Conservation (phyloP, 2,329 filamentous ascomycete genomes). For the Trichophyton rubrum region DNA sequence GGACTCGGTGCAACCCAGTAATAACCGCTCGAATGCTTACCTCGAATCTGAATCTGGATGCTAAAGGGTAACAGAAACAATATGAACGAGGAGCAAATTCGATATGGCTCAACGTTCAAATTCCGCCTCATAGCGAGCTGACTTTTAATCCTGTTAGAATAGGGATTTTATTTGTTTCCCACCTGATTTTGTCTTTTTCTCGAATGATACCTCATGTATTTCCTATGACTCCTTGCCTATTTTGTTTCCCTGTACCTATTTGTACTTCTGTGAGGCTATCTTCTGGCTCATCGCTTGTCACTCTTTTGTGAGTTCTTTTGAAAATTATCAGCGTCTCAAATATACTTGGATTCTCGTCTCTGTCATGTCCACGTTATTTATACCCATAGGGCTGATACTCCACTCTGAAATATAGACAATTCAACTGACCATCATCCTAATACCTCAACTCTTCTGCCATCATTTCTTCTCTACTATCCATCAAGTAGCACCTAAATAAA, state of each 20-base stretch:
- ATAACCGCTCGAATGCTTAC: background rate
- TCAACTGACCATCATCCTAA: background rate
- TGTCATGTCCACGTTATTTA: no score
- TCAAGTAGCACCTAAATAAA: background rate
- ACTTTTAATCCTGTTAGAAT: background rate
- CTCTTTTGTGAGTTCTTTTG: background rate
- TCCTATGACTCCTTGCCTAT: background rate
- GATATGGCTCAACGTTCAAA: background rate
- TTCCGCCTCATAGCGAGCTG: background rate
- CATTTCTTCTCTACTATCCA: background rate
- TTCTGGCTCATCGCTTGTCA: background rate
- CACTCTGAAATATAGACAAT: background rate
- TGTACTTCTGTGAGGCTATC: background rate
- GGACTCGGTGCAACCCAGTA: background rate
- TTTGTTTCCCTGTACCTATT: background rate
- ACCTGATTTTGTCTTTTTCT: background rate
- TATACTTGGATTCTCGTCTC: background rate
- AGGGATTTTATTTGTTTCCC: background rate
- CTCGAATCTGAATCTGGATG: background rate
- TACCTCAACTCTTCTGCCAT: background rate
- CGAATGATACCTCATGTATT: slow-evolving; percentile 1
- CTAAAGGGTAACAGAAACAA: background rate
- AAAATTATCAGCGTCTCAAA: background rate
- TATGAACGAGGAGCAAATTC: background rate
- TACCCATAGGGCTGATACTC: no score